A percentile compares a stretch with the other conserved stretches of the same genome.
Evolutionary conservation across 306 rosid genomes (phyloP).

Genomic region (Citrullus mucosospermus): DNA sequence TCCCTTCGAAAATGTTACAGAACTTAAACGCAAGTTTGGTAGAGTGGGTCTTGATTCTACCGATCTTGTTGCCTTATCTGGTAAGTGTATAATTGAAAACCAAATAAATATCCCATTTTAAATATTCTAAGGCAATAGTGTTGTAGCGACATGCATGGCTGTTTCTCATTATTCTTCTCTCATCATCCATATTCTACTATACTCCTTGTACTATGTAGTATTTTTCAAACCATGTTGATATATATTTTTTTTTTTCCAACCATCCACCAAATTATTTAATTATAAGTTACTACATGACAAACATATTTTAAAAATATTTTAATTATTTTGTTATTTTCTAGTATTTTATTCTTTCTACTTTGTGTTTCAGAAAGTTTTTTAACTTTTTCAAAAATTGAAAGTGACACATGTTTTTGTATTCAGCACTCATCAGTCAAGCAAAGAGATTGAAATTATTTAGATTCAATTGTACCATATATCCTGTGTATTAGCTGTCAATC

Average conservation of each 20-base stretch:
- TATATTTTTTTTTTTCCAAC: too few species aligned
- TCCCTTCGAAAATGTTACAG: background rate
- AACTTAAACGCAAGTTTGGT: constrained; percentile 3
- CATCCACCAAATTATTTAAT: too few species aligned
- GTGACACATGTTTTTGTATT: background rate
- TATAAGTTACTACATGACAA: too few species aligned
- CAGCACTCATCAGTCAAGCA: background rate
- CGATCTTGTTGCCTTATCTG: constrained; percentile 28
- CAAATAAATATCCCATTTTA: background rate
- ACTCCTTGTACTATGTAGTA: too few species aligned
- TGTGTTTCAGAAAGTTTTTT: too few species aligned
- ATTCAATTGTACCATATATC: too few species aligned
- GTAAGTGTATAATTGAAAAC: background rate
- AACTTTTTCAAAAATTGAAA: background rate
- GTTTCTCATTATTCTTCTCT: background rate
- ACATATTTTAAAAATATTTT: too few species aligned
- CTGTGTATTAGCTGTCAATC: background rate
- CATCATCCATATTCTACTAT: background rate
- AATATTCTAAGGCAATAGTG: background rate
- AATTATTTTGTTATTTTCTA: too few species aligned
- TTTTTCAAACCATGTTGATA: too few species aligned
- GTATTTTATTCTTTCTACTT: background rate
- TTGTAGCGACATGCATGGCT: background rate
- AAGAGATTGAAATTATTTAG: background rate
- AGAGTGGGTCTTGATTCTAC: constrained; percentile 15